Conservation (phyloP, 2,329 filamentous ascomycete genomes). For the Microcyclospora pomicola region DNA sequence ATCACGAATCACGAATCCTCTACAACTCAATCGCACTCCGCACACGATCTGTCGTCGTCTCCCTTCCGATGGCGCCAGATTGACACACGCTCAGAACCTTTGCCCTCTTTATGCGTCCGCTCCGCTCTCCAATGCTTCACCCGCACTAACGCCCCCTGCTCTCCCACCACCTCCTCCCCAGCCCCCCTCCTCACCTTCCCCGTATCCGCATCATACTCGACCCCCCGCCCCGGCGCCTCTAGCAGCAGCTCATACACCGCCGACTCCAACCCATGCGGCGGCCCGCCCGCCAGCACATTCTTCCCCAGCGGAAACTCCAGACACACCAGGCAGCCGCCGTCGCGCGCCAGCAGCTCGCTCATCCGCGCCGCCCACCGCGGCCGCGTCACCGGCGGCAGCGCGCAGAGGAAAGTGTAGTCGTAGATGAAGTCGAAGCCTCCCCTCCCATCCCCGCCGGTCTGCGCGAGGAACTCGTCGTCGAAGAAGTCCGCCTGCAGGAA, state of each 20-base stretch:
- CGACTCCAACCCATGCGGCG: slow-evolving; percentile 57
- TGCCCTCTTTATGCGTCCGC: slow-evolving; percentile 42
- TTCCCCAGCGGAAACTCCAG: slow-evolving; percentile 71
- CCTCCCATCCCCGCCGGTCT: slow-evolving; percentile 23
- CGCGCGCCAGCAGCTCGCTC: slow-evolving; percentile 38
- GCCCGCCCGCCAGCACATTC: slow-evolving; percentile 48
- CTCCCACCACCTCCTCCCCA: slow-evolving; percentile 31
- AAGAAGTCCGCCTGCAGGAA: slow-evolving; percentile 58
- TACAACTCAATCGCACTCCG: too few relatives aligned
- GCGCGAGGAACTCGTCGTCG: slow-evolving; percentile 40
- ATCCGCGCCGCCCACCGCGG: slow-evolving; percentile 44
- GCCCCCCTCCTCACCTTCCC: too few relatives aligned
- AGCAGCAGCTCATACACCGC: slow-evolving; percentile 61
- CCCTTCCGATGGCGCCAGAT: slow-evolving; percentile 29
- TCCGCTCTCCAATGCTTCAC: slow-evolving; percentile 43
- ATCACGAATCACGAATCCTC: too few relatives aligned
- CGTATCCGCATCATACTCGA: slow-evolving; percentile 47
- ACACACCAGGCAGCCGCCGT: slow-evolving; percentile 44
- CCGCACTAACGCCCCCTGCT: slow-evolving; percentile 29
- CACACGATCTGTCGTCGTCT: too few relatives aligned
- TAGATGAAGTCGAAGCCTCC: slow-evolving; percentile 51
- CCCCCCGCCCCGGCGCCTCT: slow-evolving; percentile 51
- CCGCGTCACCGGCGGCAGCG: slow-evolving; percentile 41
- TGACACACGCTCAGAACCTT: slow-evolving; percentile 36
- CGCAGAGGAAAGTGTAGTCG: slow-evolving; percentile 52